A percentile compares a stretch with the other conserved stretches of the same genome.
These are phyloP conservation scores for Angomonas deanei DNA, from an alignment of 208 protist genomes.

Conservation along the genomic window DNA sequence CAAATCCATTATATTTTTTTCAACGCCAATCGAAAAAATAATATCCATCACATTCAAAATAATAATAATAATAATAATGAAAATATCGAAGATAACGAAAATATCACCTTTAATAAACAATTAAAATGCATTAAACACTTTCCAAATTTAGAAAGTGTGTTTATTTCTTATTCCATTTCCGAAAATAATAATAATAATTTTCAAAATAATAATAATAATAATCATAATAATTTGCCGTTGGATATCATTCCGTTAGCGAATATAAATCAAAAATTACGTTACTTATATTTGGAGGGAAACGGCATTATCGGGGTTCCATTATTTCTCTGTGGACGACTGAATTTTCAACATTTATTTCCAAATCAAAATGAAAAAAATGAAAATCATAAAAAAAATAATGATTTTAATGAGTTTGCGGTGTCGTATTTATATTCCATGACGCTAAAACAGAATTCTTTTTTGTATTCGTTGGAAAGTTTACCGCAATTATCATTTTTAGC, in stretches of 20 bases:
- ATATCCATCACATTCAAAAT: background rate
- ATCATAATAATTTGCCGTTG: background rate
- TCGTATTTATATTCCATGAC: background rate
- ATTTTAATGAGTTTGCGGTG: background rate
- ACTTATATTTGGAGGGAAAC: background rate
- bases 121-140: background rate
- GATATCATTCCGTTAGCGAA: background rate
- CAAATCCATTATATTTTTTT: background rate
- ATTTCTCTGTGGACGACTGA: background rate
- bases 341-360: too few species aligned
- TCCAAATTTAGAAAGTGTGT: background rate
- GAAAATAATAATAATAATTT: conserved; percentile 1
- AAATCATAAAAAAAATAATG: background rate
- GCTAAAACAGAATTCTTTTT: background rate
- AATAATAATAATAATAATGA: conserved; percentile 1
- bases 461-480: background rate
- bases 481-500: background rate
- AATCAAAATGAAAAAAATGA: too few species aligned
- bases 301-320: background rate
- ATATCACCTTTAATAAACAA: background rate
- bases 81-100: background rate
- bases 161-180: background rate
- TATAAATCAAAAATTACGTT: background rate
- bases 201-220: conserved; percentile 1
- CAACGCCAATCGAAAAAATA: background rate